Evolutionary conservation across 768 basidiomycete species (phyloP), one percentile per base, ranked within the genome.

Genomic region (Trametopsis cervina): DNA sequence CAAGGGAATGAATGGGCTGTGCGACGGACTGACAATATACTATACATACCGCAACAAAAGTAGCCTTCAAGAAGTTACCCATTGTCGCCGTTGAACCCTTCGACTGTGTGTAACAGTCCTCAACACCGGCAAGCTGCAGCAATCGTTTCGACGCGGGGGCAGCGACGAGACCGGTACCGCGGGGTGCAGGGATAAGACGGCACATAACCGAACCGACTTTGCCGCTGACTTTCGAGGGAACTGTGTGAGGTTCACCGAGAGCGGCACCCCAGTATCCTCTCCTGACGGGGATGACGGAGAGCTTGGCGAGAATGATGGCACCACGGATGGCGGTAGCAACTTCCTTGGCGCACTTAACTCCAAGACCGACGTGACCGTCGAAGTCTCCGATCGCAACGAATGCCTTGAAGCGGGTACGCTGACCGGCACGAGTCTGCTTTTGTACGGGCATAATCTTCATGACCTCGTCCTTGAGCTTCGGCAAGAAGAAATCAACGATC

Each of bases 361-460:
- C 96, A 63, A 99, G 84, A 61, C 96, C 96, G 63, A 99, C 94
- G 67, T 98, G 96, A 49, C 96, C 95, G 63, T 97, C 93, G 60
- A 83, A 90, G 74, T 99, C 96, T 66, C 96, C 96, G 62, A 99
- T 96, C 52, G 96, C 96, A 61, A 98, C 96, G 73, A 97, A 98
- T 22, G 96, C 96, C 76, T 99, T 98, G 85, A 99, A 99, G 55
- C 96, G 89, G 52, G 96, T 99, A 60, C 96, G 89, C 72, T 99
- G 96, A 69, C 96, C 96, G 60, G 96, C 96, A 65, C 91, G 93
- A 53, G 96, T 99, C 72, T 99, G 96, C 74, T 99, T 99, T 75
- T 98, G 96, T 48, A 99, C 96, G 58, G 96, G 96, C 85, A 93
- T 93, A 68, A 99, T 98, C 70, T 94, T 95, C 96, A 99, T 99